These are phyloP conservation scores for Periglandula ipomoeae DNA, from an alignment of 2,329 filamentous ascomycete genomes.

Conservation along the genomic window DNA sequence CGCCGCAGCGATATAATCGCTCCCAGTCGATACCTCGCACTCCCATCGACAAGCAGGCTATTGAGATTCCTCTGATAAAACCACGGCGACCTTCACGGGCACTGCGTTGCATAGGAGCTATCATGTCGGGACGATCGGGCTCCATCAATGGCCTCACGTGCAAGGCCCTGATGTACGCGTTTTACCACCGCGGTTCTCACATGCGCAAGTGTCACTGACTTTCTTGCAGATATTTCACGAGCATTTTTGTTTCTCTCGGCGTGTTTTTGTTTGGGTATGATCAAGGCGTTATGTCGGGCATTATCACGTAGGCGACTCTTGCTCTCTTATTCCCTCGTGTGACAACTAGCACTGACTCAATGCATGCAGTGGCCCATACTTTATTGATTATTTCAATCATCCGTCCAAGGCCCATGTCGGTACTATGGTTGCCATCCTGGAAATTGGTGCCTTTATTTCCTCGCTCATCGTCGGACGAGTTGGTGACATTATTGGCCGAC, in stretches of 20 bases:
- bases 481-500: conserved; percentile 83
- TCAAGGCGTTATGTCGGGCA: conserved; percentile 78
- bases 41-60: conserved; percentile 60
- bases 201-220: background rate
- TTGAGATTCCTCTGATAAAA: conserved; percentile 64
- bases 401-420: conserved; percentile 81
- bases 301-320: conserved; percentile 46
- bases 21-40: conserved; percentile 31
- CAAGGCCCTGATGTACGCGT: conserved; percentile 75
- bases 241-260: conserved; percentile 77
- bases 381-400: conserved; percentile 86
- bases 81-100: conserved; percentile 54
- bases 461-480: conserved; percentile 80
- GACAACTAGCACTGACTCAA: conserved; percentile 13
- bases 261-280: conserved; percentile 88
- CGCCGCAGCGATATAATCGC: conserved; percentile 28
- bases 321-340: background rate
- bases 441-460: conserved; percentile 85
- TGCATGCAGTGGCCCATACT: conserved; percentile 66
- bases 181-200: background rate
- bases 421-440: conserved; percentile 95
- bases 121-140: conserved; percentile 75
- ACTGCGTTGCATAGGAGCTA: conserved; percentile 64
- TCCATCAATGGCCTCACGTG: conserved; percentile 88
- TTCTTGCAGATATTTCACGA: conserved; percentile 76